A percentile compares a stretch with the other conserved stretches of the same genome.
Evolutionary conservation across 371 early-diverging fungal genomes (phyloP).

Genomic region (Smittium culicis): DNA sequence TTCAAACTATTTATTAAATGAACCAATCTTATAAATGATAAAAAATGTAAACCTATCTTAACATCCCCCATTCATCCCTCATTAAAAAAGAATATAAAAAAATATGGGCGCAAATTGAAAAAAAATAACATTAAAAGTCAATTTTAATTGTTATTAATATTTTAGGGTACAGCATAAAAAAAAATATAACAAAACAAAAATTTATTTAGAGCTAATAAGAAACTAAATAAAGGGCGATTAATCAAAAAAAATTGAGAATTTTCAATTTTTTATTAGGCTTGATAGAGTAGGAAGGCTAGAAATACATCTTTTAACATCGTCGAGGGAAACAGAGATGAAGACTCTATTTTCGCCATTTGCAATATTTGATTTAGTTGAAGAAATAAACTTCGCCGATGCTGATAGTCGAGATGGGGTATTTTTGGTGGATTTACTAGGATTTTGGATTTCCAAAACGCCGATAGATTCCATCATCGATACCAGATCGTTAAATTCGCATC

Average conservation of each 20-base stretch:
- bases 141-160: no score
- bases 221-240: no score
- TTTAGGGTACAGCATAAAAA: no score
- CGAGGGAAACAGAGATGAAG: not conserved
- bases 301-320: not conserved
- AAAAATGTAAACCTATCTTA: no score
- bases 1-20: not conserved
- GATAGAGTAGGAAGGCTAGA: not conserved
- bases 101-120: no score
- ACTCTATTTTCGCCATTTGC: not conserved
- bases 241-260: no score
- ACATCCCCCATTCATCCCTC: no score
- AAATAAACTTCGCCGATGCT: not conserved
- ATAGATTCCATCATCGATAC: slow-evolving; percentile 53
- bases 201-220: no score
- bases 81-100: no score
- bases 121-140: no score
- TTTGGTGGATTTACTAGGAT: not conserved
- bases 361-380: not conserved
- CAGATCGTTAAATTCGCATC: slow-evolving; percentile 62
- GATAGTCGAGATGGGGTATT: not conserved
- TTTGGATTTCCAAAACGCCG: slow-evolving; percentile 45
- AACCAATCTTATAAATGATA: not conserved
- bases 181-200: no score
- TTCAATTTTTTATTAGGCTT: not conserved